A percentile compares a stretch with the other conserved stretches of the same genome.
Evolutionary conservation across 208 protist species (phyloP).

Genomic region (Angomonas ambiguus): DNA sequence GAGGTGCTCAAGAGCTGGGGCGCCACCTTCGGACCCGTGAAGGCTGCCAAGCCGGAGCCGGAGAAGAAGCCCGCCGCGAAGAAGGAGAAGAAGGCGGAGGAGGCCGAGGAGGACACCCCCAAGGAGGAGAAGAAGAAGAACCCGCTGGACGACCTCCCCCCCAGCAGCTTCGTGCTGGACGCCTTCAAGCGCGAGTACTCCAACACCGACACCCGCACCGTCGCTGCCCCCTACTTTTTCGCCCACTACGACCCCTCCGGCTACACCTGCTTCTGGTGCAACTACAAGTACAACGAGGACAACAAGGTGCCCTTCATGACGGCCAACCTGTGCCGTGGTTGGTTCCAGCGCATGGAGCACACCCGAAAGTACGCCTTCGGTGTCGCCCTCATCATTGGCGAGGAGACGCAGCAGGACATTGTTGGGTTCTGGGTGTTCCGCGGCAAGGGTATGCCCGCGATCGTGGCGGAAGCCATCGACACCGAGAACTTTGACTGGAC

Average conservation of each 20-base stretch:
- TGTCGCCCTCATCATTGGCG: slow-evolving; percentile 71
- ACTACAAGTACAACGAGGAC: slow-evolving; percentile 83
- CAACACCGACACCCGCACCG: slow-evolving; percentile 71
- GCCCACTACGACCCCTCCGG: slow-evolving; percentile 52
- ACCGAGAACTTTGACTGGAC: slow-evolving; percentile 74
- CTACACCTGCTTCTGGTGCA: slow-evolving; percentile 72
- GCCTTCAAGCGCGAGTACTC: slow-evolving; percentile 76
- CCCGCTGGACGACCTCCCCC: slow-evolving; percentile 50
- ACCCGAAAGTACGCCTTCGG: slow-evolving; percentile 81
- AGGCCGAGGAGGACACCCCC: slow-evolving; percentile 39
- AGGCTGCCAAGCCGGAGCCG: slow-evolving; percentile 26
- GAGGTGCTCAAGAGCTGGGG: slow-evolving; percentile 51
- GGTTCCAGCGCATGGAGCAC: slow-evolving; percentile 87
- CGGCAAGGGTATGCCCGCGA: slow-evolving; percentile 74
- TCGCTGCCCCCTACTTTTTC: slow-evolving; percentile 71
- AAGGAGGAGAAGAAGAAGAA: slow-evolving; percentile 71
- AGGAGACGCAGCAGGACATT: slow-evolving; percentile 70
- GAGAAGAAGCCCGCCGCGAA: slow-evolving; percentile 4
- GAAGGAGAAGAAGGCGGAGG: slow-evolving; percentile 28
- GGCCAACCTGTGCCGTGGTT: slow-evolving; percentile 71
- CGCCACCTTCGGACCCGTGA: slow-evolving; percentile 32
- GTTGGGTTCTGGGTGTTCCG: slow-evolving; percentile 77
- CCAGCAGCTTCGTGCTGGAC: slow-evolving; percentile 67
- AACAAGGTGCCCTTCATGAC: slow-evolving; percentile 85
- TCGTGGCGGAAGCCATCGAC: slow-evolving; percentile 68